Percentiles rank a stretch among this genome's conserved stretches.
These are phyloP conservation scores for Knufia fluminis DNA, from an alignment of 2,329 filamentous ascomycete genomes.

Conservation along the genomic window DNA sequence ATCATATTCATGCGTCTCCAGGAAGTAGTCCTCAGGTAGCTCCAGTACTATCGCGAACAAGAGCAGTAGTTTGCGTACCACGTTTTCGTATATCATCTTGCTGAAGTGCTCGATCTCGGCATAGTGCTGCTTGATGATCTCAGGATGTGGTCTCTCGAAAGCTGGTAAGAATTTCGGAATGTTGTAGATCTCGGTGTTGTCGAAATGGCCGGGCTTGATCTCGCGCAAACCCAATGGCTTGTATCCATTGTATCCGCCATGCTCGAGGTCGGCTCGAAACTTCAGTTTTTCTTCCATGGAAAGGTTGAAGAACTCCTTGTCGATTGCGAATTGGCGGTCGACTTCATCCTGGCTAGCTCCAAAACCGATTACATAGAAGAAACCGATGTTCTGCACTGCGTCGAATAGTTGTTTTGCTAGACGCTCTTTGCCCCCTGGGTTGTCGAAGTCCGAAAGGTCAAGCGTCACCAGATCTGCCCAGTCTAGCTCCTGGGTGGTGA, in stretches of 20 bases:
- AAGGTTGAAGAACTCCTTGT: slow-evolving; percentile 47
- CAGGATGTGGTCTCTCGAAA: slow-evolving; percentile 38
- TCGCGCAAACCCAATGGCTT: slow-evolving; percentile 36
- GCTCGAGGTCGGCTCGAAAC: slow-evolving; percentile 42
- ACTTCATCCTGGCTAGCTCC: slow-evolving; percentile 49
- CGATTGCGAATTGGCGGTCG: slow-evolving; percentile 51
- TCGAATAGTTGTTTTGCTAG: slow-evolving; percentile 46
- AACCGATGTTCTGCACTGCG: slow-evolving; percentile 40
- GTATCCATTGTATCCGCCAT: slow-evolving; percentile 49
- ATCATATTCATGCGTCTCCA: slow-evolving; percentile 48
- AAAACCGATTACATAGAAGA: slow-evolving; percentile 56
- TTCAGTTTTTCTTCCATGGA: slow-evolving; percentile 51
- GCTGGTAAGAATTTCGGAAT: slow-evolving; percentile 47
- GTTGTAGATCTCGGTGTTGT: slow-evolving; percentile 54
- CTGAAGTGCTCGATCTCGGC: slow-evolving; percentile 49
- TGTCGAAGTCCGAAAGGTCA: slow-evolving; percentile 44
- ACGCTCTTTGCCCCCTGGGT: slow-evolving; percentile 44
- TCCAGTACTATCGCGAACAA: slow-evolving; percentile 53
- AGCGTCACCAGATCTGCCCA: slow-evolving; percentile 21
- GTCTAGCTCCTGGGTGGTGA: slow-evolving; percentile 15
- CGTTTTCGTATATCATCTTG: slow-evolving; percentile 42
- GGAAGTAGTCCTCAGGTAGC: slow-evolving; percentile 48
- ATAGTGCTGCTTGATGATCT: slow-evolving; percentile 41
- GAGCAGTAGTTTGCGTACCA: slow-evolving; percentile 46
- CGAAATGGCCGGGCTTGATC: slow-evolving; percentile 27